These are phyloP conservation scores for Dentipellis sp. DNA, from an alignment of 768 basidiomycete species.

Conservation along the genomic window DNA sequence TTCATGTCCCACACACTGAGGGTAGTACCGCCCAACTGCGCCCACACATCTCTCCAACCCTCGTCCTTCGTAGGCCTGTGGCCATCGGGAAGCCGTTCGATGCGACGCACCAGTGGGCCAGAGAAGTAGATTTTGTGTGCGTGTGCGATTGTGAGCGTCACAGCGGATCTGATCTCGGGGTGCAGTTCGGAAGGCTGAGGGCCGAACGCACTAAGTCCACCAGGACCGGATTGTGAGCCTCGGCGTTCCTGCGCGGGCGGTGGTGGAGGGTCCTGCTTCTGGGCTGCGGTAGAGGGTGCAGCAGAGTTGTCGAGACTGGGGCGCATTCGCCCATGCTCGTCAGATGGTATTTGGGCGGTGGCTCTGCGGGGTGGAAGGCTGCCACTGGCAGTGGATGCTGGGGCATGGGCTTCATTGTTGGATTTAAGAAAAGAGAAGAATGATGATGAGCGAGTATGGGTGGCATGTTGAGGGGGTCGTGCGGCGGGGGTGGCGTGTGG, in stretches of 20 bases:
- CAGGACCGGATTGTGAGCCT: background rate
- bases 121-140: constrained; percentile 84
- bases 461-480: constrained; percentile 6
- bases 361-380: constrained; percentile 15
- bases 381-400: background rate
- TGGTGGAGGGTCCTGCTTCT: background rate
- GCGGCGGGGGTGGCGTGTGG: background rate
- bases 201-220: constrained; percentile 1
- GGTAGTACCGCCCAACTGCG: constrained; percentile 82
- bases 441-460: constrained; percentile 49
- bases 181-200: constrained; percentile 40
- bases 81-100: constrained; percentile 75
- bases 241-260: background rate
- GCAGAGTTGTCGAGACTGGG: background rate
- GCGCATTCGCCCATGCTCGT: constrained; percentile 9
- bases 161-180: constrained; percentile 75
- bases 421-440: constrained; percentile 51
- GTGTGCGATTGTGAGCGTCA: constrained; percentile 65
- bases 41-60: constrained; percentile 82
- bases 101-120: constrained; percentile 66
- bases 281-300: background rate
- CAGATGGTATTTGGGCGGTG: background rate
- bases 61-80: constrained; percentile 62
- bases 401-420: constrained; percentile 21
- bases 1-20: constrained; percentile 91